Base-by-base conservation (phyloP, 108 stramenopile genomes). In the Chaetoceros tenuissimus region DNA sequence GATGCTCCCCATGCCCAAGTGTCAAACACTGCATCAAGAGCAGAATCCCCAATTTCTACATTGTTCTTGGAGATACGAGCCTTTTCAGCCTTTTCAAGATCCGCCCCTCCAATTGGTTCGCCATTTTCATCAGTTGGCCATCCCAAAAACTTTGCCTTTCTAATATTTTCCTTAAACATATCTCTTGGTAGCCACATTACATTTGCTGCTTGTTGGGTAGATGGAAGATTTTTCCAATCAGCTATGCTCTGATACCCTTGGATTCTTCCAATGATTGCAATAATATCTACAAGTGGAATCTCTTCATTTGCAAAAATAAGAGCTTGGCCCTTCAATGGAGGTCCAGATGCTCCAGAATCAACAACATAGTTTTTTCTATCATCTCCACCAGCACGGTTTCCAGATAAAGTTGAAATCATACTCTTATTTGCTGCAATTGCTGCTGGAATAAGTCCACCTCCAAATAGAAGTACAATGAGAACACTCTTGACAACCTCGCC, bases 1-100 rank as follows among this genome's bases (percentile, higher is more conserved):
- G 26, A 44, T 2, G 73, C 73, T 46, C 73, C 73, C 73, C 67
- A 63, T 1, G 73, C 61, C 73, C 73, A 74, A 5, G 73, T 54
- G 59, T 74, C 73, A 51, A 74, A 74, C 21, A 74, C 73, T 18
- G 66, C 73, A 48, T 74, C 73, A 2, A 74, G 48, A 21, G 73
- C 73, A 2, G 66, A 60, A 60, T 74, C 73, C 8, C 67, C 55
- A 25, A 74, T 74, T 16, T 26, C 3, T 22, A 55, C 57, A 47
- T 60, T 54, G 31, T 59, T 57, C 40, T 55, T 59, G 16, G 58
- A 46, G 16, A 64, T 48, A 2, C 57, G 21, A 22, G 53, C 45
- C 46, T 53, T 25, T 44, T 62, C 65, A 16, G 63, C 58, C 20
- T 0, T 24, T 31, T 65, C 49, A 24, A 74, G 46, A 20, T 74